These are phyloP conservation scores for Kodamaea jinghongensis DNA, from an alignment of 805 yeast species.

Conservation along the genomic window DNA sequence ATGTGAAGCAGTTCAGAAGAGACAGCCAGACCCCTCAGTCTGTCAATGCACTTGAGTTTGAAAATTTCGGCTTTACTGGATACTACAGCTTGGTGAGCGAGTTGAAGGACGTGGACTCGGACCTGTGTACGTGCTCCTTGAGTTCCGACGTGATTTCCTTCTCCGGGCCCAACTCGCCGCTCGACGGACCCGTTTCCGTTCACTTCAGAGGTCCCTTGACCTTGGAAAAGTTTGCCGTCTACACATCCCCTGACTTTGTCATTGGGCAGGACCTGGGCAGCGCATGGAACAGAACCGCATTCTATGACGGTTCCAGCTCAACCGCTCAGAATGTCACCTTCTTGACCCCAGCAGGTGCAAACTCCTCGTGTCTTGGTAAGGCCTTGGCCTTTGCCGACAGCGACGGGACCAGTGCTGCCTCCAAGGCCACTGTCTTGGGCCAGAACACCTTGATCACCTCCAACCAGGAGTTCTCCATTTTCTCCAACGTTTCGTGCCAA, in stretches of 20 bases:
- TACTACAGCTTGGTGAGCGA: constrained; percentile 46
- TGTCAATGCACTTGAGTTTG: constrained; percentile 43
- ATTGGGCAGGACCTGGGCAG: constrained; percentile 29
- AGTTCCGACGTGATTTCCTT: constrained; percentile 38
- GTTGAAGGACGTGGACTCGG: constrained; percentile 40
- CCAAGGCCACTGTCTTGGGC: constrained; percentile 46
- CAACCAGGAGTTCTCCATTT: constrained; percentile 58
- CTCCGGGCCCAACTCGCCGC: constrained; percentile 62
- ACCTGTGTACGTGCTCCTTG: constrained; percentile 47
- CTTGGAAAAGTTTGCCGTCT: constrained; percentile 59
- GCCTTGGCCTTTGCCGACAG: constrained; percentile 61
- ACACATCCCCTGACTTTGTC: constrained; percentile 44
- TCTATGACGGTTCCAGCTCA: constrained; percentile 49
- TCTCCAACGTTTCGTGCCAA: constrained; percentile 58
- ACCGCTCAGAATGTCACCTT: constrained; percentile 65
- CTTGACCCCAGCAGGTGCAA: constrained; percentile 58
- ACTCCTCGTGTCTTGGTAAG: constrained; percentile 62
- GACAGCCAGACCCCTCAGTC: constrained; percentile 1
- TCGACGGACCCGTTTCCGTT: constrained; percentile 66
- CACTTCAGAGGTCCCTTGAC: constrained; percentile 77
- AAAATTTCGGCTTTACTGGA: constrained; percentile 57
- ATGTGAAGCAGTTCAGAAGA: constrained; percentile 8
- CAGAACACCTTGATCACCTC: constrained; percentile 50
- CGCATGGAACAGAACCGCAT: constrained; percentile 59
- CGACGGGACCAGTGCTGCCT: constrained; percentile 53